Evolutionary conservation across 2,329 filamentous ascomycete genomes (phyloP), one percentile per base, ranked within the genome.

Genomic region (Aspergillus udagawae): DNA sequence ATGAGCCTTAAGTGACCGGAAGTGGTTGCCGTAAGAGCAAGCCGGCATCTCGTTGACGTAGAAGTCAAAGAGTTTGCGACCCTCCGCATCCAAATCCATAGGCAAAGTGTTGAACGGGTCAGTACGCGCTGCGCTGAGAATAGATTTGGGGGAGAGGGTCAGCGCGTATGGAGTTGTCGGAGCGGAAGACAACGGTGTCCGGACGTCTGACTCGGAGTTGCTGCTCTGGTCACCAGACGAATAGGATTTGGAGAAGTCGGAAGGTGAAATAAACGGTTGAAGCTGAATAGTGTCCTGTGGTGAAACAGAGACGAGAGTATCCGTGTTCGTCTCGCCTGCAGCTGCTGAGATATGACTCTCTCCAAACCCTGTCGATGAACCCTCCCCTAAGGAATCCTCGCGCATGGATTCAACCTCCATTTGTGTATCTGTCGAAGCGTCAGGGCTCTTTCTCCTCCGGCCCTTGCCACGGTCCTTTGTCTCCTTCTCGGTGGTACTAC

Each of bases 1-100:
- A 51, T 75, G 71, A 8, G 73, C 71, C 28, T 70, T 68, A 7
- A 60, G 35, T 3, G 69, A 70, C 8, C 67, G 66, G 29, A 68
- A 68, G 56, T 74, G 69, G n/a, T 68, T 62, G 20, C 71, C 74
- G 50, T 76, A 76, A 3, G 73, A 75, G 59, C 69, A 73, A 3
- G 73, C 64, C 2, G 73, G 72, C 71, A 76, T 75, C 35, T 72
- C 67, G 41, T 72, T 71, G n/a, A 71, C 69, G 56, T 75, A 77
- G 42, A 75, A 75, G 57, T 76, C 72, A 52, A 76, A 75, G 2
- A 76, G 58, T 25, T 62, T 59, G 52, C 72, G 64, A 17, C 69
- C 72, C 48, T 73, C 67, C 21, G 54, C 51, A 52, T 68, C 66
- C 29, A 75, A 49, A 8, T 67, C 63, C 54, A 74, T 59, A 9